Base-by-base conservation (phyloP, 495 filamentous ascomycete genomes). In the Daldinia bambusicola region DNA sequence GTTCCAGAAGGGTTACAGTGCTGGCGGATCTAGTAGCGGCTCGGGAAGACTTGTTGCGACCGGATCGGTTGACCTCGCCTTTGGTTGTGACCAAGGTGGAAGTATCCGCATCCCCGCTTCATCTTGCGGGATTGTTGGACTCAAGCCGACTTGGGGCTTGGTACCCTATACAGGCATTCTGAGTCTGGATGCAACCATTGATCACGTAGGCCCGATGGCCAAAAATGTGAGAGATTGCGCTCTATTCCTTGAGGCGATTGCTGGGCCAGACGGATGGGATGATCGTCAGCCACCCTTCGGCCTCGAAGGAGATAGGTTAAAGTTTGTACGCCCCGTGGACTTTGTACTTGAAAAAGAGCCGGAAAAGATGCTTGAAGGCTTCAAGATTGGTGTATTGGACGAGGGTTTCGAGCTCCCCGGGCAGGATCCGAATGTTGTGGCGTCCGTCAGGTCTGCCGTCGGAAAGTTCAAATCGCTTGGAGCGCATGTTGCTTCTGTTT, bases 51-150 rank as follows among this genome's bases (percentile, higher is more conserved):
- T 90, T 2, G 86, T 90, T 6, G 80, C 80, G 5, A 78, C 75
- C 7, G 78, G 83, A 13, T 75, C 81, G 18, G 84, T 86, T 3
- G 86, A 89, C 68, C 78, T 89, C 32, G 82, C 83, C 1, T 85
- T 89, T 60, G 88, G 87, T 16, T 84, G 84, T 6, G 88, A 90
- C 66, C 86, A 89, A 67, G 88, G 86, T n/a, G 88, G 88, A 6
- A 86, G 83, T 63, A 84, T 90, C 34, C 82, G 87, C 14, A 82
- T 89, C 2, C 88, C 87, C 0, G 78, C 84, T 32, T 79, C 83
- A 0, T 76, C 84, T 6, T 84, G 82, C 50, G 85, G 85, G 20
- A 79, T 85, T 26, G 77, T 79, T 0, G 84, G 84, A 0, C 71
- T 84, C 10, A 87, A 86, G 56, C 81, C 84, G 10, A 86, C 84